These are phyloP conservation scores for Leishmania arabica DNA, from an alignment of 208 protist genomes.

Conservation along the genomic window DNA sequence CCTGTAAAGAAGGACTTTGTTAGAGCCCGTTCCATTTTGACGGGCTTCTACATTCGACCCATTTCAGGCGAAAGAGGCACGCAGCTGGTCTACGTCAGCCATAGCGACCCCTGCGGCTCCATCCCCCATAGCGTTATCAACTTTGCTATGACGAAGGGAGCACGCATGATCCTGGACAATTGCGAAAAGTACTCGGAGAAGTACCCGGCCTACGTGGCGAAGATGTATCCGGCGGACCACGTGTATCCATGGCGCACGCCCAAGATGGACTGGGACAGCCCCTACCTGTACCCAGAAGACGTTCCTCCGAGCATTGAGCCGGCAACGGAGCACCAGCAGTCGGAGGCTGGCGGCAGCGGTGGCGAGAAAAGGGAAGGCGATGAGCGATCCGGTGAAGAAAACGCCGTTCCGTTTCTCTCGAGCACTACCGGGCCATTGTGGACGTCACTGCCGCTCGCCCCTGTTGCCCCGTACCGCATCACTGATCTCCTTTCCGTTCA, in stretches of 20 bases:
- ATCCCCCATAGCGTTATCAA: slow-evolving; percentile 86
- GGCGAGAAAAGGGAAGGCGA: background rate
- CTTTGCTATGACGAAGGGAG: slow-evolving; percentile 69
- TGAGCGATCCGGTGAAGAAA: background rate
- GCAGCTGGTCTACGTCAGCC: slow-evolving; percentile 80
- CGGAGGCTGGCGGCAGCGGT: background rate
- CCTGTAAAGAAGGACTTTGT: slow-evolving; percentile 81
- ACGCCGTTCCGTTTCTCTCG: slow-evolving; percentile 2
- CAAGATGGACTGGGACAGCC: slow-evolving; percentile 84
- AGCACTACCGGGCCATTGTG: background rate
- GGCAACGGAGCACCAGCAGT: background rate
- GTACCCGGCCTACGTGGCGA: slow-evolving; percentile 62
- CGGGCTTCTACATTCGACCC: slow-evolving; percentile 84
- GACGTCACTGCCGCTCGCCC: slow-evolving; percentile 41
- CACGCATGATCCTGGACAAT: slow-evolving; percentile 60
- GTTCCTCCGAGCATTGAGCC: slow-evolving; percentile 19
- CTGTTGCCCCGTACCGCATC: slow-evolving; percentile 42
- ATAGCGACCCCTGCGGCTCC: slow-evolving; percentile 84
- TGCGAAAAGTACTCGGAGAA: slow-evolving; percentile 63
- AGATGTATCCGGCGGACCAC: slow-evolving; percentile 59
- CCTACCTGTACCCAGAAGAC: slow-evolving; percentile 62
- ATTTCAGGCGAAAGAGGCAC: slow-evolving; percentile 36
- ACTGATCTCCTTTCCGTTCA: slow-evolving; percentile 59
- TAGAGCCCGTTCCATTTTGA: slow-evolving; percentile 80
- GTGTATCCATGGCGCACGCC: slow-evolving; percentile 75